Conservation (phyloP, 352 stramenopile species). For the Achlya hypogyna region DNA sequence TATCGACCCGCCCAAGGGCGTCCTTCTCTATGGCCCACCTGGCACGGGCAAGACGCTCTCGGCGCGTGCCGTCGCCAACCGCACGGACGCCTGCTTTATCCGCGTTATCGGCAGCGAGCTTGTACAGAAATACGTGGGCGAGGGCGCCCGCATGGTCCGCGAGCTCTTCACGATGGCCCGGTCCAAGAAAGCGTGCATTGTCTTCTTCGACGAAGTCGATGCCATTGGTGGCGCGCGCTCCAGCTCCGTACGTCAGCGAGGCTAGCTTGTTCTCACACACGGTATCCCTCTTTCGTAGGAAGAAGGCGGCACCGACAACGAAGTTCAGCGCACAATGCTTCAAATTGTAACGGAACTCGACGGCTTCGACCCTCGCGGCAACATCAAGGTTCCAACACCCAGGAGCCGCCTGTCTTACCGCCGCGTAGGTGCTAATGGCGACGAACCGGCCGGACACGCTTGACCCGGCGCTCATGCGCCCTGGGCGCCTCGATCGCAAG, state of each 20-base stretch:
- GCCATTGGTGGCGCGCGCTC: constrained; percentile 92
- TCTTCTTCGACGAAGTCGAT: constrained; percentile 99
- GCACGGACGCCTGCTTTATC: constrained; percentile 99
- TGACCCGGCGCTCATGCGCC: constrained; percentile 93
- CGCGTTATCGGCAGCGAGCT: constrained; percentile 98
- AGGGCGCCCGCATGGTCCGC: constrained; percentile 98
- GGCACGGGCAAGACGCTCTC: constrained; percentile 97
- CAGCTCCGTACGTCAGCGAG: constrained; percentile 31
- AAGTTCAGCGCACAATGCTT: constrained; percentile 99
- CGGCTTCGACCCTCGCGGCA: constrained; percentile 97
- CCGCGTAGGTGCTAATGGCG: constrained; percentile 86
- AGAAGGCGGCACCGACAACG: constrained; percentile 95
- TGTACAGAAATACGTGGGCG: constrained; percentile 99
- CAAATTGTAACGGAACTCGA: constrained; percentile 99
- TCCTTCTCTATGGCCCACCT: constrained; percentile 96
- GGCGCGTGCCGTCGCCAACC: constrained; percentile 96
- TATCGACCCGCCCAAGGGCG: constrained; percentile 98
- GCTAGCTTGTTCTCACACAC: not conserved
- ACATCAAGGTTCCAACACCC: constrained; percentile 92
- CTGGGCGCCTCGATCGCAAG: constrained; percentile 97
- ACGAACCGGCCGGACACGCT: constrained; percentile 97
- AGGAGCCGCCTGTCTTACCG: not conserved
- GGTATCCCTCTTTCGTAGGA: constrained; percentile 28
- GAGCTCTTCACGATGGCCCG: constrained; percentile 99
- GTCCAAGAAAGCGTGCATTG: constrained; percentile 96